phyloP scores from a whole-genome alignment of 371 early-diverging fungal species.

The Mortierella sp. region DNA sequence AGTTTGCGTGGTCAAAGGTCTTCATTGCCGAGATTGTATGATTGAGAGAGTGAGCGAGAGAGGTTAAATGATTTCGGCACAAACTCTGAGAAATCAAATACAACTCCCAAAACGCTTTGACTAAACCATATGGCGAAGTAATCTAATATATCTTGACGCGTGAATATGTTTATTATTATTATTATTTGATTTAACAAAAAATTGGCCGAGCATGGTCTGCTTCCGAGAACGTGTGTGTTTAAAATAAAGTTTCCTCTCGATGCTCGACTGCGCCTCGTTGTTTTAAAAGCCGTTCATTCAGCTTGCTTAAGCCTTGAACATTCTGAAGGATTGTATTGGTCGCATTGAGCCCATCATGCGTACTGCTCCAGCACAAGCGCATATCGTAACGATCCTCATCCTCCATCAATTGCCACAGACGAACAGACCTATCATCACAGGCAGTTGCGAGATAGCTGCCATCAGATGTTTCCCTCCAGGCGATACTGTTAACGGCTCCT shows the following conservation, averaged over 20 bases:
- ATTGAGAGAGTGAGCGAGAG: not conserved
- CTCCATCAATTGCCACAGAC: not conserved
- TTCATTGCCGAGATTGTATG: slow-evolving; percentile 16
- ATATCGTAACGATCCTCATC: not conserved
- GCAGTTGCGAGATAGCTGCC: not conserved
- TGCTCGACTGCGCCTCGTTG: slow-evolving; percentile 7
- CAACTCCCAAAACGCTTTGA: too few relatives aligned
- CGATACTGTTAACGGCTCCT: not conserved
- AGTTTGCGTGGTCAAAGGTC: slow-evolving; percentile 30
- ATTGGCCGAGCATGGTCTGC: too few relatives aligned
- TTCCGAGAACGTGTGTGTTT: too few relatives aligned
- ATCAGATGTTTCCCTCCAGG: not conserved
- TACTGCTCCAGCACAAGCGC: not conserved
- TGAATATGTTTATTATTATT: too few relatives aligned
- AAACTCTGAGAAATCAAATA: too few relatives aligned
- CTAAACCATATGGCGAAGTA: too few relatives aligned
- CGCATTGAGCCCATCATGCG: not conserved
- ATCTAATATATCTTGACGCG: too few relatives aligned
- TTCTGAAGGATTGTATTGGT: not conserved
- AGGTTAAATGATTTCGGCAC: too few relatives aligned
- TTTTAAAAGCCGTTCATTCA: slow-evolving; percentile 9
- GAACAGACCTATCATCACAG: not conserved
- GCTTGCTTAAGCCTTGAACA: slow-evolving; percentile 6
- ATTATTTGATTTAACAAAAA: too few relatives aligned
- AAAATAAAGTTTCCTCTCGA: too few relatives aligned